Evolutionary conservation across 768 basidiomycete genomes (phyloP), one percentile per base, ranked within the genome.

Genomic region (Mycena metata): DNA sequence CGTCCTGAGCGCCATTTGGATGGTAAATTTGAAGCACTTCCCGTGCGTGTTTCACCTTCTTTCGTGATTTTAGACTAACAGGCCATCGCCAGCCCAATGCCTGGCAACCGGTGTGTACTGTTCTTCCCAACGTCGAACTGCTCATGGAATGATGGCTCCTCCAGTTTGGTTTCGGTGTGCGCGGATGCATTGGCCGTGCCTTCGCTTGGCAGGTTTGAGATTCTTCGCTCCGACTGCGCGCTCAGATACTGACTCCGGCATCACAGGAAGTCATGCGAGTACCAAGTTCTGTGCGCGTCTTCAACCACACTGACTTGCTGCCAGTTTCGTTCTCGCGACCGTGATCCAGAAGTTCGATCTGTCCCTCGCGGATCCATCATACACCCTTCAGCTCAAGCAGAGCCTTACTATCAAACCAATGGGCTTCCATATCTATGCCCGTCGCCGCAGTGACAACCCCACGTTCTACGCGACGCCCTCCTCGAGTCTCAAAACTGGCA

Each of bases 331-430:
- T 21, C 70, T 85, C 24, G 80, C 81, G 1, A 73, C 76, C 47
- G 72, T 85, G 36, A 69, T 86, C 58, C 84, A 86, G 72, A 80
- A 78, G 55, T 86, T 86, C 74, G 84, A 86, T 61, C 73, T 86
- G 39, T 74, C 76, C 15, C 67, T 82, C 52, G 78, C 77, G 36
- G 81, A 86, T 70, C 80, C 83, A 1, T 74, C 77, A 3, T 87
- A 87, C 72, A 76, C 79, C 36, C 78, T 86, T n/a, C 71, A 80
- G 71, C 72, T 85, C 71, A 82, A 84, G 75, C 82, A 83, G 73
- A 76, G 72, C 0, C 69, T 86, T 42, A 87, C 84, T 6, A 78
- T 85, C 72, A 87, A 87, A 73, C 85, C 85, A 1, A 76, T 75
- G 23, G 76, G 80, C 36, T 80, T 87, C 67, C 71, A 72, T 54